A percentile compares a stretch with the other conserved stretches of the same genome.
Evolutionary conservation across 441 rosid genomes (phyloP).

Genomic region (Pelargonium myrrhifolium): DNA sequence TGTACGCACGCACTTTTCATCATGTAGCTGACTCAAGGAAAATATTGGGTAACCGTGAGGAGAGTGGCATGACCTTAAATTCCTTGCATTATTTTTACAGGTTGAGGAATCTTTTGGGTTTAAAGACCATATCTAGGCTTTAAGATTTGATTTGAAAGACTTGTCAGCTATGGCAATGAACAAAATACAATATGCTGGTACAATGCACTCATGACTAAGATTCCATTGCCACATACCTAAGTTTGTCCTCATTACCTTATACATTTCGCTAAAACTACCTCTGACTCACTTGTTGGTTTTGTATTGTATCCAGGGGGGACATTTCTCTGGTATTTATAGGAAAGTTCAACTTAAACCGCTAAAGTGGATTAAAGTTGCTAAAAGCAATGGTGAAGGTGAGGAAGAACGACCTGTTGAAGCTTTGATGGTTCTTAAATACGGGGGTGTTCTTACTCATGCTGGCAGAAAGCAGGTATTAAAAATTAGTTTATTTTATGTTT

Average conservation of each 20-base stretch:
- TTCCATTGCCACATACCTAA: background rate
- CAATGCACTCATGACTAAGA: background rate
- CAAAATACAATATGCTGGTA: background rate
- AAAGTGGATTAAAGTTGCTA: constrained; percentile 80
- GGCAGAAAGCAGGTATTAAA: constrained; percentile 93
- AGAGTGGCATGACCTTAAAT: constrained; percentile 3
- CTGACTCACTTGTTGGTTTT: constrained; percentile 5
- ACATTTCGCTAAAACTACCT: background rate
- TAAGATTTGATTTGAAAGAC: background rate
- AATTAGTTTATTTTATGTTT: constrained; percentile 13
- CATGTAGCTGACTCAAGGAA: background rate
- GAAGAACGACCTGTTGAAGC: constrained; percentile 96
- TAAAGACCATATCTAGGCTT: background rate
- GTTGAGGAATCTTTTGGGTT: background rate
- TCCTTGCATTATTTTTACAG: background rate
- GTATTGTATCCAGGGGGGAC: constrained; percentile 72
- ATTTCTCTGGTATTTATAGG: constrained; percentile 99
- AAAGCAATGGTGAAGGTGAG: constrained; percentile 77
- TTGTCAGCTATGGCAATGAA: background rate
- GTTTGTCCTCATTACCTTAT: background rate
- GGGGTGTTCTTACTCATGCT: constrained; percentile 99
- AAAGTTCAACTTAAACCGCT: constrained; percentile 98
- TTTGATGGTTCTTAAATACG: constrained; percentile 97
- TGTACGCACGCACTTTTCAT: background rate
- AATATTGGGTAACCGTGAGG: background rate